These are phyloP conservation scores for Acer negundo DNA, from an alignment of 345 rosid genomes.

Conservation along the genomic window DNA sequence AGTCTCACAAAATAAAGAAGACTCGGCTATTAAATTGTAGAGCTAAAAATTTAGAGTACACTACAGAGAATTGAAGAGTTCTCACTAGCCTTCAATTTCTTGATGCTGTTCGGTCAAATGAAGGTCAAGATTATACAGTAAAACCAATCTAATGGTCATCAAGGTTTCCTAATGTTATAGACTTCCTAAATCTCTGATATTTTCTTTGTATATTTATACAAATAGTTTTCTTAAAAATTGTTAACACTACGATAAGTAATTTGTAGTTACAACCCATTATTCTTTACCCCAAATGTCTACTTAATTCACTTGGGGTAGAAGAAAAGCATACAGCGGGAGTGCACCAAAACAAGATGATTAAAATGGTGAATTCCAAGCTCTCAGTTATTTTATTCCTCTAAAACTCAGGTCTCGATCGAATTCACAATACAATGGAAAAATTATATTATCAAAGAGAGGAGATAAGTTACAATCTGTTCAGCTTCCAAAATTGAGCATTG, in stretches of 20 bases:
- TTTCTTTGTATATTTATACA: background rate
- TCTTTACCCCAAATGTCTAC: background rate
- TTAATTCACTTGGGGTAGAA: background rate
- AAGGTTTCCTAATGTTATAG: background rate
- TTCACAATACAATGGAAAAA: background rate
- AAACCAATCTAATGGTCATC: background rate
- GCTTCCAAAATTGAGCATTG: constrained; percentile 27
- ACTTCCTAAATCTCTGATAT: background rate
- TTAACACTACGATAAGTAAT: too few relatives aligned
- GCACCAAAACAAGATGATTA: background rate
- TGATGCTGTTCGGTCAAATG: too few relatives aligned
- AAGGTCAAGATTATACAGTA: too few relatives aligned
- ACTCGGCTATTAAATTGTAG: too few relatives aligned
- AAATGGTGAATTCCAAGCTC: background rate
- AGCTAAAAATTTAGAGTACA: too few relatives aligned
- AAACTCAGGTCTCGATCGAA: background rate
- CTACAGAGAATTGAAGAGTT: too few relatives aligned
- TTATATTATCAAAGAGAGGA: background rate
- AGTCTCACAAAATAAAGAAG: too few relatives aligned
- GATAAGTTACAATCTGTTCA: constrained; percentile 16
- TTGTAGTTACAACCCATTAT: background rate
- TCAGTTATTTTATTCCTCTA: background rate
- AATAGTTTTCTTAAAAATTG: background rate
- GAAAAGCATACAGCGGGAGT: background rate
- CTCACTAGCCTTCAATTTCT: too few relatives aligned